Evolutionary conservation across 441 rosid species (phyloP).

Genomic region (Gossypium trilobum): DNA sequence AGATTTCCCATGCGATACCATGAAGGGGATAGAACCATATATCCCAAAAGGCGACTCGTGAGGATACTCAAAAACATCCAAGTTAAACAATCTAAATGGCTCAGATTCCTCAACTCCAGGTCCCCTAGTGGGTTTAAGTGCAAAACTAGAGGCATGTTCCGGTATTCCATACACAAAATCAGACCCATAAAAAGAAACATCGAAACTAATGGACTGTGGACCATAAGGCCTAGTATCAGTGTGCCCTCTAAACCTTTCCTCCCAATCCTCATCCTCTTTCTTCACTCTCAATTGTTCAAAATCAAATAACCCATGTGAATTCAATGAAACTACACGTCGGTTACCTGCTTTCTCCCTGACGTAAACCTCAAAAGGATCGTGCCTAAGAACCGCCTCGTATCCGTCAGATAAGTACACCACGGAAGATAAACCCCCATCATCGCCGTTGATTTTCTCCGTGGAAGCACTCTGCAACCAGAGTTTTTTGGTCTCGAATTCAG

Average conservation of each 20-base stretch:
- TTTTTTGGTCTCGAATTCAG: conserved; percentile 56
- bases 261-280: conserved; percentile 75
- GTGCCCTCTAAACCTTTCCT: conserved; percentile 70
- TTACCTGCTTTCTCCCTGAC: conserved; percentile 53
- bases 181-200: conserved; percentile 76
- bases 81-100: conserved; percentile 78
- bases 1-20: conserved; percentile 76
- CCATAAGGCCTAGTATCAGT: conserved; percentile 81
- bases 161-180: conserved; percentile 86
- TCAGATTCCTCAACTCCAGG: conserved; percentile 83
- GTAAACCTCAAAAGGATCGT: conserved; percentile 74
- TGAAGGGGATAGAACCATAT: conserved; percentile 85
- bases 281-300: conserved; percentile 74
- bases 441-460: conserved; percentile 48
- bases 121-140: conserved; percentile 79
- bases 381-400: conserved; percentile 71
- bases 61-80: conserved; percentile 81
- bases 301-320: conserved; percentile 76
- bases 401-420: conserved; percentile 54
- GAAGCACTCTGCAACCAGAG: conserved; percentile 57
- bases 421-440: conserved; percentile 37
- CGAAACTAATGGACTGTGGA: conserved; percentile 87
- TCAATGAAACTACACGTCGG: conserved; percentile 51
- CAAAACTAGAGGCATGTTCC: conserved; percentile 82
- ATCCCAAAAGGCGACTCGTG: conserved; percentile 92